phyloP scores from a whole-genome alignment of 306 rosid genomes.

The Vachellia collinsii region DNA sequence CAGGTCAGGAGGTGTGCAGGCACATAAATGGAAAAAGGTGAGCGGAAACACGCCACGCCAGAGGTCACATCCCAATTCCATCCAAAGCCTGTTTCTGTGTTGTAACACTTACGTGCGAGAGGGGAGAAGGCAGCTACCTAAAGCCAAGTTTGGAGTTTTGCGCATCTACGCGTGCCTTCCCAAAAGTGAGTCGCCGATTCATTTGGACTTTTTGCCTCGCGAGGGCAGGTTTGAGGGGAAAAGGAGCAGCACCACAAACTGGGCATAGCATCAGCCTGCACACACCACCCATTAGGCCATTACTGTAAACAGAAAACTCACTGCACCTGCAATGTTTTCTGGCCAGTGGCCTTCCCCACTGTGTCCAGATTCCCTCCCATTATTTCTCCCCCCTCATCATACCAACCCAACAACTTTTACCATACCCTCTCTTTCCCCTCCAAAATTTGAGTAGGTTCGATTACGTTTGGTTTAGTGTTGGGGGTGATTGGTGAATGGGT shows the following conservation, averaged over 20 bases:
- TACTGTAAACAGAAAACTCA: not conserved
- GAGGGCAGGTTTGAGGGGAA: not conserved
- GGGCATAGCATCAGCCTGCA: conserved; percentile 20
- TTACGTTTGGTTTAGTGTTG: no score
- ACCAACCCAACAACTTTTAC: conserved; percentile 7
- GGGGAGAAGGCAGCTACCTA: no score
- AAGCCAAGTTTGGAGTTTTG: conserved; percentile 33
- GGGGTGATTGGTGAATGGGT: no score
- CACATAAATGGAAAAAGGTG: not conserved
- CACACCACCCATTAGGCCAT: no score
- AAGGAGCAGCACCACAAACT: not conserved
- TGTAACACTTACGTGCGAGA: not conserved
- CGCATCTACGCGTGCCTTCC: conserved; percentile 36
- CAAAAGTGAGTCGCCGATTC: not conserved
- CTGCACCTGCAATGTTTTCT: not conserved
- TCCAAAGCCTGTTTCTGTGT: conserved; percentile 25
- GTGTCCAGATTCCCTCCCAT: conserved; percentile 37
- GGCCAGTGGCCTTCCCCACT: conserved; percentile 38
- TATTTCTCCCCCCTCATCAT: conserved; percentile 24
- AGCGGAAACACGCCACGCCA: conserved; percentile 22
- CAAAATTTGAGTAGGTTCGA: no score
- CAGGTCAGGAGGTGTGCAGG: not conserved
- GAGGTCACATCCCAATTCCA: conserved; percentile 32
- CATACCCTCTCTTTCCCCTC: not conserved
- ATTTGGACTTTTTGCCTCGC: not conserved